Evolutionary conservation across 148 eudicot species (phyloP).

Genomic region (Spergularia marina): DNA sequence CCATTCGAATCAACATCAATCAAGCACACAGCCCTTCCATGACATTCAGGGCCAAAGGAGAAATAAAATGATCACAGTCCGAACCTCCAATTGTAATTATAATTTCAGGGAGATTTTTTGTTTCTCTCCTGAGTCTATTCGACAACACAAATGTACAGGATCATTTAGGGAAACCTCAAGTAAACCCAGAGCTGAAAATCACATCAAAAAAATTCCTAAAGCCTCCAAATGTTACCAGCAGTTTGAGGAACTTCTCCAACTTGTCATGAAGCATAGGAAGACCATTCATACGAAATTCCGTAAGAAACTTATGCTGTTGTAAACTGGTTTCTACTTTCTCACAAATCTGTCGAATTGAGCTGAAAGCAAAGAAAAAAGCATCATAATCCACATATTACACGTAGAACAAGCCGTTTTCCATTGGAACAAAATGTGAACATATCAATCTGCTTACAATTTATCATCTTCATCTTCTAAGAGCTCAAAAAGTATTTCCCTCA

Average conservation of each 20-base stretch:
- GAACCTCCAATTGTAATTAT: neutral
- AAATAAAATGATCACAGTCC: neutral
- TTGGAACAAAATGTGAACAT: neutral
- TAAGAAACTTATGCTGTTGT: constrained; percentile 46
- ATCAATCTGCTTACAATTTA: constrained; percentile 41
- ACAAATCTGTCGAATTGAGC: constrained; percentile 57
- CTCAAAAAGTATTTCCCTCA: constrained; percentile 49
- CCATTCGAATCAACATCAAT: constrained; percentile 6
- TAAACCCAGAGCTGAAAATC: neutral
- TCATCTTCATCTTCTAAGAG: constrained; percentile 60
- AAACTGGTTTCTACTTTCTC: constrained; percentile 58
- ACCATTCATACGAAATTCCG: constrained; percentile 66
- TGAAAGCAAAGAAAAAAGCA: constrained; percentile 30
- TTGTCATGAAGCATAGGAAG: constrained; percentile 75
- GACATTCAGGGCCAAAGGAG: neutral
- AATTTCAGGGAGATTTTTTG: constrained; percentile 7
- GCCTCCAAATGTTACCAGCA: constrained; percentile 50
- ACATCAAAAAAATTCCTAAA: neutral
- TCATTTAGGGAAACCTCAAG: neutral
- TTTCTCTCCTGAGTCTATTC: neutral
- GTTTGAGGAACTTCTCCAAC: constrained; percentile 77
- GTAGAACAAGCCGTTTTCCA: neutral
- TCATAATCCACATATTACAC: neutral
- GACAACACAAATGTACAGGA: neutral
- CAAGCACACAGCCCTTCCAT: neutral